Conservation (phyloP, 192 early-diverging fungal species). For the Fimicolochytrium jonesii region DNA sequence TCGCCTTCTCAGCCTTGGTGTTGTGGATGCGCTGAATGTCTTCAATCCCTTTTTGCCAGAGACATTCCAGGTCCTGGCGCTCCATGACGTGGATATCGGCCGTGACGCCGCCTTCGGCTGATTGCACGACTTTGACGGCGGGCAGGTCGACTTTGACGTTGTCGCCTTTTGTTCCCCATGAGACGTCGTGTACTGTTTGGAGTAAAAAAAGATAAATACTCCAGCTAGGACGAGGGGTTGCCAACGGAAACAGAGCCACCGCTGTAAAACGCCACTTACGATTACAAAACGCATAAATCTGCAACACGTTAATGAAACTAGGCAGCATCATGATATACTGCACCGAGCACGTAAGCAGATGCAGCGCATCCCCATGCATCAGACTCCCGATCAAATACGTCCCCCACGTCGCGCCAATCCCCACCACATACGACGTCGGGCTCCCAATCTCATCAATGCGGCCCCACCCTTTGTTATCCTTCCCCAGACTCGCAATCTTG, state of each 20-base stretch:
- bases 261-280: conserved; percentile 7
- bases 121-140: conserved; percentile 14
- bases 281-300: conserved; percentile 71
- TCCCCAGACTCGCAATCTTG: conserved; percentile 21
- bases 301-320: conserved; percentile 86
- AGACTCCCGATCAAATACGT: conserved; percentile 64
- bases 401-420: conserved; percentile 60
- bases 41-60: conserved; percentile 64
- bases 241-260: not conserved
- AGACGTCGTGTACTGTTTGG: conserved; percentile 90
- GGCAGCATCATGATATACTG: conserved; percentile 76
- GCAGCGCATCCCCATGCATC: conserved; percentile 71
- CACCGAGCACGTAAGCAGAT: conserved; percentile 67
- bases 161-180: conserved; percentile 94
- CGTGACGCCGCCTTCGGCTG: conserved; percentile 17
- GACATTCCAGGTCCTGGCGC: conserved; percentile 51
- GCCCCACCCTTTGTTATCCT: conserved; percentile 13
- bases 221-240: not conserved
- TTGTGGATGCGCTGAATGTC: conserved; percentile 52
- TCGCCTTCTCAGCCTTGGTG: conserved; percentile 12
- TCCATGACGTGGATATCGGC: conserved; percentile 39
- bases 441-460: conserved; percentile 19
- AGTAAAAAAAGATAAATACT: conserved; percentile 2
- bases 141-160: conserved; percentile 50
- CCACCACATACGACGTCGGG: conserved; percentile 20